A percentile compares a stretch with the other conserved stretches of the same genome.
Evolutionary conservation across 164 flowering plant species (phyloP).

Genomic region (Santalum album): DNA sequence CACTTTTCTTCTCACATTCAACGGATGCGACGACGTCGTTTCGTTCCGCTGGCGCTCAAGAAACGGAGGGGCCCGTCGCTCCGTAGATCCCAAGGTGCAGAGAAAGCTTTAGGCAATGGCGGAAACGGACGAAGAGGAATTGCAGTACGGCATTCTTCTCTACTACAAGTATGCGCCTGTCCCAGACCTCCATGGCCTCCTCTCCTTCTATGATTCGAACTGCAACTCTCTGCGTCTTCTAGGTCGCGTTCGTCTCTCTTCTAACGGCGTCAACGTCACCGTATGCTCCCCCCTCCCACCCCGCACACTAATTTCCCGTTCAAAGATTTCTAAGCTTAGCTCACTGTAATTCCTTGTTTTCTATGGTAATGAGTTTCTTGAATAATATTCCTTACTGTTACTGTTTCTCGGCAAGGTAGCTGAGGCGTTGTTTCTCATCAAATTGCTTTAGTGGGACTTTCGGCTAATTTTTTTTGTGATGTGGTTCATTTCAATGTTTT

Average conservation of each 20-base stretch:
- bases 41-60: too few relatives aligned
- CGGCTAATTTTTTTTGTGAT: too few relatives aligned
- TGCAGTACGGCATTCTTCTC: slow-evolving; percentile 56
- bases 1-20: too few relatives aligned
- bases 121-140: slow-evolving; percentile 10
- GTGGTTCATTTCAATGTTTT: neutral
- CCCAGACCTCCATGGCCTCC: slow-evolving; percentile 45
- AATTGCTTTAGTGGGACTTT: too few relatives aligned
- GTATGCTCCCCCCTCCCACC: slow-evolving; percentile 22
- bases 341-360: too few relatives aligned
- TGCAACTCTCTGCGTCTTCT: slow-evolving; percentile 69
- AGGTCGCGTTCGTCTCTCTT: slow-evolving; percentile 88
- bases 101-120: slow-evolving; percentile 1
- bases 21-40: too few relatives aligned
- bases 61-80: too few relatives aligned
- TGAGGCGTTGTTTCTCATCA: too few relatives aligned
- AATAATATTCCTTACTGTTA: too few relatives aligned
- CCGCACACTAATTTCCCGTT: neutral
- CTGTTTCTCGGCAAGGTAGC: too few relatives aligned
- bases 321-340: too few relatives aligned
- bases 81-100: slow-evolving; percentile 8
- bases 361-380: too few relatives aligned
- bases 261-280: slow-evolving; percentile 90
- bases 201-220: slow-evolving; percentile 57
- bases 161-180: slow-evolving; percentile 69